A percentile compares a stretch with the other conserved stretches of the same genome.
phyloP scores from a whole-genome alignment of 352 stramenopile genomes.

The Globisporangium cylindrosporum region DNA sequence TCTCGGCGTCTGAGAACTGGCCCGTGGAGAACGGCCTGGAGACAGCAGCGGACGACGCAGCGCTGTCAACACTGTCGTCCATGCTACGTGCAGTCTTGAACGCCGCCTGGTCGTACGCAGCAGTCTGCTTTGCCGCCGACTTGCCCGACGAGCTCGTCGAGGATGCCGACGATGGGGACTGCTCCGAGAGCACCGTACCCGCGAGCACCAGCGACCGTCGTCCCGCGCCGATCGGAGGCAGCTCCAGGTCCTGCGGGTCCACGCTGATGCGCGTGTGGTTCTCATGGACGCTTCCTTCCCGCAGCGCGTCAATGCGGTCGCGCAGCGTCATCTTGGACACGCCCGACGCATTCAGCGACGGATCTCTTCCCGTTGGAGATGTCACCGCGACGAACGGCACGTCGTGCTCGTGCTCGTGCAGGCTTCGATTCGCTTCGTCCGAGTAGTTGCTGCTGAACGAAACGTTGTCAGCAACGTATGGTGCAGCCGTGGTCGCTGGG shows the following conservation, averaged over 20 bases:
- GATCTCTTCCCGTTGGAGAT: constrained; percentile 17
- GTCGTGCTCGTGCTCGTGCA: constrained; percentile 14
- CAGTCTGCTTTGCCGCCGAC: constrained; percentile 20
- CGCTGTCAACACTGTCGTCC: constrained; percentile 23
- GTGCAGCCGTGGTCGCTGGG: background rate
- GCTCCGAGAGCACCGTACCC: constrained; percentile 38
- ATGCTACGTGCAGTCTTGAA: constrained; percentile 37
- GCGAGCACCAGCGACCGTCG: constrained; percentile 32
- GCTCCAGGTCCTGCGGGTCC: constrained; percentile 21
- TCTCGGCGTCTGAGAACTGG: constrained; percentile 48
- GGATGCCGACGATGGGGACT: constrained; percentile 26
- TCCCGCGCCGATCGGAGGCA: constrained; percentile 15
- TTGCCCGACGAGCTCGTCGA: background rate
- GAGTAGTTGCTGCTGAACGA: constrained; percentile 15
- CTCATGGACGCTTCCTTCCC: constrained; percentile 45
- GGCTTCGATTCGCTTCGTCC: constrained; percentile 13
- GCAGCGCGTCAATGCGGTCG: constrained; percentile 58
- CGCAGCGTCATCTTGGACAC: constrained; percentile 35
- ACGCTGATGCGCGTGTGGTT: constrained; percentile 51
- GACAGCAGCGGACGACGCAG: background rate
- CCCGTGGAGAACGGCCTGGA: constrained; percentile 26
- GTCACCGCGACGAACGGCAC: constrained; percentile 27
- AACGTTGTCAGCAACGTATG: constrained; percentile 6
- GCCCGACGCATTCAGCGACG: constrained; percentile 1
- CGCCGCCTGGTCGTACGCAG: constrained; percentile 35